These are phyloP conservation scores for Leptographium radiaticola DNA, from an alignment of 2,329 filamentous ascomycete genomes.

Conservation along the genomic window DNA sequence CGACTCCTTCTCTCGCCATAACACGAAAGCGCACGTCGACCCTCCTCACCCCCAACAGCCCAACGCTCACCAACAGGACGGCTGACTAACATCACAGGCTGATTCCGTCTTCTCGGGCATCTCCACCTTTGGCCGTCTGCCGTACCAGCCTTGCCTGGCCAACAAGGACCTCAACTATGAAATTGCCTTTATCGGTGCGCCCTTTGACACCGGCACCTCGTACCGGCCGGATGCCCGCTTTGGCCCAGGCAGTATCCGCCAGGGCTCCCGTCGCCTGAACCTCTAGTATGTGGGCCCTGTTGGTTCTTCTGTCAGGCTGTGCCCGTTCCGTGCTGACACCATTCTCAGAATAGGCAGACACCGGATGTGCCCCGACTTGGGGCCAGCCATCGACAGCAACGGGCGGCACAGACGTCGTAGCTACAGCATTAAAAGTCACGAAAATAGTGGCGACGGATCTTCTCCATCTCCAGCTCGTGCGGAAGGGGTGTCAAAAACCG, in stretches of 20 bases:
- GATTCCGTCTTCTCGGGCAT: constrained; percentile 85
- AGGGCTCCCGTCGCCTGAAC: constrained; percentile 75
- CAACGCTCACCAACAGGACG: too few relatives aligned
- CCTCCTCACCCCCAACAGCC: neutral
- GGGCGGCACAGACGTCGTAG: too few relatives aligned
- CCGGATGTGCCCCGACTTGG: too few relatives aligned
- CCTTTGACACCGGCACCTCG: constrained; percentile 77
- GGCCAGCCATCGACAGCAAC: too few relatives aligned
- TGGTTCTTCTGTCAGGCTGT: neutral
- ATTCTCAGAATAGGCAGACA: too few relatives aligned
- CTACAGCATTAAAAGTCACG: neutral
- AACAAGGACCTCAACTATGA: constrained; percentile 61
- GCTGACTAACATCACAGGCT: constrained; percentile 35
- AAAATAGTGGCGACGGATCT: neutral
- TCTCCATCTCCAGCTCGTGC: neutral
- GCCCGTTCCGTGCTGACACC: neutral
- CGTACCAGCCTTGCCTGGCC: constrained; percentile 65
- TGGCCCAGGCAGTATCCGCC: constrained; percentile 71
- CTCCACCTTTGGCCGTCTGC: constrained; percentile 68
- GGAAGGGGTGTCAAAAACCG: neutral
- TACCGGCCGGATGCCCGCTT: constrained; percentile 77
- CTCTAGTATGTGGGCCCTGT: constrained; percentile 55
- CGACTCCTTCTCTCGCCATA: neutral
- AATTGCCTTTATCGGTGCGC: constrained; percentile 75
- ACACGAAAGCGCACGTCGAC: neutral